These are phyloP conservation scores for Acanthamoeba sp. DNA, from an alignment of 208 protist species.

Conservation along the genomic window DNA sequence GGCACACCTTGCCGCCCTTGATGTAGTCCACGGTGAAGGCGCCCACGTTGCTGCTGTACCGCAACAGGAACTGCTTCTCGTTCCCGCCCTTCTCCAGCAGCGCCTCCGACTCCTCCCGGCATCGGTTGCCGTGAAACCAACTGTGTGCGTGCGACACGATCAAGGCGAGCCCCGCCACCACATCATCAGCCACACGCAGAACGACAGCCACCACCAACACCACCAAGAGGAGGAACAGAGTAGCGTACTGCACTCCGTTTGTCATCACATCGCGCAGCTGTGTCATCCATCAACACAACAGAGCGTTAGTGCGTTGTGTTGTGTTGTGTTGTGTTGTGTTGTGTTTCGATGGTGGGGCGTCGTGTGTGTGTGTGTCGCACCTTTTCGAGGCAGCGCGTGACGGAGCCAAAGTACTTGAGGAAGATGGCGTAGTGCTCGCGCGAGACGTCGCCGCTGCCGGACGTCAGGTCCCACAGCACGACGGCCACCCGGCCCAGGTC, in stretches of 20 bases:
- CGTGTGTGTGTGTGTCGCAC: neutral
- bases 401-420: conserved; percentile 4
- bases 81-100: neutral
- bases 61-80: conserved; percentile 3
- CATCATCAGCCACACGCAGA: neutral
- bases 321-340: neutral
- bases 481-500: neutral
- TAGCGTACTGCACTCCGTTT: neutral
- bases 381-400: conserved; percentile 32
- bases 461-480: conserved; percentile 29
- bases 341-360: neutral
- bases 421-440: conserved; percentile 9
- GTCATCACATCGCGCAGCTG: conserved; percentile 37
- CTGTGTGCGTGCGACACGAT: neutral
- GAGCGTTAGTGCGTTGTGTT: neutral
- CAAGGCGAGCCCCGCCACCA: neutral
- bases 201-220: neutral
- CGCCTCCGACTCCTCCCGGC: neutral
- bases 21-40: conserved; percentile 68
- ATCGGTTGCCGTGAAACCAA: conserved; percentile 52
- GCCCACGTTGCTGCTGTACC: conserved; percentile 42
- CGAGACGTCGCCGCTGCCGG: neutral
- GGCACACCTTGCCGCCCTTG: conserved; percentile 51
- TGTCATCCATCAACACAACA: neutral
- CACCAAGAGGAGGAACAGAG: neutral